Evolutionary conservation across 768 basidiomycete genomes (phyloP).

Genomic region (Termitomyces sp.): DNA sequence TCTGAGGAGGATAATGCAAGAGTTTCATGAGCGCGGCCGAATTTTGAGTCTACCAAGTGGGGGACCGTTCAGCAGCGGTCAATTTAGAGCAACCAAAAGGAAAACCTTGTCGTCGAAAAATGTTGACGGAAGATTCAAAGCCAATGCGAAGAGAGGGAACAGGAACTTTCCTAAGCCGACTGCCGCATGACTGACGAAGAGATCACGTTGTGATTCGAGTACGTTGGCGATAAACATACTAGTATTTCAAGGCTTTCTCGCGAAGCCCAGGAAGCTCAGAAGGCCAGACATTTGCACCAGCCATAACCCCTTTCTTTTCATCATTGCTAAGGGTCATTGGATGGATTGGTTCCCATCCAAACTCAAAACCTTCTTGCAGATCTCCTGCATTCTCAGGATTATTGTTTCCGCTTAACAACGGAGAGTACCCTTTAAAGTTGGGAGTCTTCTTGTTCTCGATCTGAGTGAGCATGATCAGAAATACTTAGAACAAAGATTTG

Average conservation of each 20-base stretch:
- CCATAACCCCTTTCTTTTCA: constrained; percentile 50
- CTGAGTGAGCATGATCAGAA: constrained; percentile 26
- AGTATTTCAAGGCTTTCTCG: constrained; percentile 54
- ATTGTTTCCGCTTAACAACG: constrained; percentile 67
- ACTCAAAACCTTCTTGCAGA: constrained; percentile 86
- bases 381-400: constrained; percentile 79
- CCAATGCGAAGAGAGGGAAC: constrained; percentile 84
- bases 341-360: constrained; percentile 63
- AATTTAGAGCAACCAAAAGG: not conserved
- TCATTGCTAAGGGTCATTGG: constrained; percentile 19
- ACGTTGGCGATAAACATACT: constrained; percentile 37
- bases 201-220: not conserved
- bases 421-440: constrained; percentile 76
- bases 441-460: constrained; percentile 61
- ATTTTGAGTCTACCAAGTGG: constrained; percentile 50
- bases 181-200: constrained; percentile 27
- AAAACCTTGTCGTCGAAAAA: constrained; percentile 81
- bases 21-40: constrained; percentile 83
- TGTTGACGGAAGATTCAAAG: constrained; percentile 64
- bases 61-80: not conserved
- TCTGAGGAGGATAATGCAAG: constrained; percentile 71
- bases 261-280: constrained; percentile 54
- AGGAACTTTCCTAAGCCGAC: constrained; percentile 50
- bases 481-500: not conserved
- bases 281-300: constrained; percentile 80